Percentiles rank a stretch among this genome's conserved stretches.
Evolutionary conservation across 139 green algal species (phyloP).

Genomic region (Desmodesmus armatus): DNA sequence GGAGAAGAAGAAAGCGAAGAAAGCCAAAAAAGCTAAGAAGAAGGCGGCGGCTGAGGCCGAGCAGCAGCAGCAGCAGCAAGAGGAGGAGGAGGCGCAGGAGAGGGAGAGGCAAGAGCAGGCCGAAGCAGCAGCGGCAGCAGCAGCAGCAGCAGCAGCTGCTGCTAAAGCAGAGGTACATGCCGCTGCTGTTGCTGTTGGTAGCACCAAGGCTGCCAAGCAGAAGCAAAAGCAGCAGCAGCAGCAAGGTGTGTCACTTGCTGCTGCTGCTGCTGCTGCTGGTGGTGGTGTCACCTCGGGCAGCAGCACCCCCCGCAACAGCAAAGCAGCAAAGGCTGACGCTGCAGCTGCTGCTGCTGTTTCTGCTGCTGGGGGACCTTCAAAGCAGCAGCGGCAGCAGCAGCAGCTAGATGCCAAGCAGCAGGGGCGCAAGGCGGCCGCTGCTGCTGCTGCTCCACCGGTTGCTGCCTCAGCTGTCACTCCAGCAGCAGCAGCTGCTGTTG

Average conservation of each 20-base stretch:
- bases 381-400: conserved; percentile 15
- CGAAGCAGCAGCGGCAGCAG: background rate
- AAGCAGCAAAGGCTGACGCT: background rate
- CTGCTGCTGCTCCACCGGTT: too few species aligned
- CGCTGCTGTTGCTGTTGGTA: too few species aligned
- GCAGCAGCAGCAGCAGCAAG: conserved; percentile 2
- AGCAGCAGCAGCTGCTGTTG: background rate
- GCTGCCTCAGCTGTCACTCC: too few species aligned
- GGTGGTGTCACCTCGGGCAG: too few species aligned
- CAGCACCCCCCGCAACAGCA: too few species aligned
- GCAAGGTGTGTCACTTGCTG: background rate
- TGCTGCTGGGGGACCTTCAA: background rate
- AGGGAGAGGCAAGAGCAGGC: background rate
- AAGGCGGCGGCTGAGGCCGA: background rate
- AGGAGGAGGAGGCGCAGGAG: background rate
- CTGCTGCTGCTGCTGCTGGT: too few species aligned
- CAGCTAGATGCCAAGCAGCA: background rate
- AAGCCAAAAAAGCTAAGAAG: background rate
- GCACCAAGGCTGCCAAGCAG: too few species aligned
- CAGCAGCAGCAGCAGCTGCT: background rate
- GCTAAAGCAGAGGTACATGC: background rate
- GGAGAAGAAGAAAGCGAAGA: background rate
- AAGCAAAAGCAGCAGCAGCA: conserved; percentile 13
- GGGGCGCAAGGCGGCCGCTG: too few species aligned
- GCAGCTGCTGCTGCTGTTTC: too few species aligned